These are phyloP conservation scores for Metschnikowia baotianmanensis DNA, from an alignment of 805 yeast genomes.

Conservation along the genomic window DNA sequence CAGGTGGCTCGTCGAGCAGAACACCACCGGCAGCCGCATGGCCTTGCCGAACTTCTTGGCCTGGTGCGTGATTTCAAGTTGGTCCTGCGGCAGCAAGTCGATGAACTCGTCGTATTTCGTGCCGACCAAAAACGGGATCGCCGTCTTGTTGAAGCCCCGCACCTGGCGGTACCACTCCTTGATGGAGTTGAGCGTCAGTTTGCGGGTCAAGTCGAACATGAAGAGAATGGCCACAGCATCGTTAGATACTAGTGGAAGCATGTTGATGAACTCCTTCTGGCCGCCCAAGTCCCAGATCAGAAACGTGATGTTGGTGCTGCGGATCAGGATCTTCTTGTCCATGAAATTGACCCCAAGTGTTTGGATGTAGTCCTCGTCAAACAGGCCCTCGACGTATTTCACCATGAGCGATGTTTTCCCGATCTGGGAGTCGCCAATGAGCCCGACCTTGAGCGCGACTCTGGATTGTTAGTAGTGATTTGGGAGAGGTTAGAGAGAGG, in stretches of 20 bases:
- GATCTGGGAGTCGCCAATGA: slow-evolving; percentile 92
- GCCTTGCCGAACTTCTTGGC: slow-evolving; percentile 84
- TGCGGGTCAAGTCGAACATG: slow-evolving; percentile 84
- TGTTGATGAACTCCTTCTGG: slow-evolving; percentile 88
- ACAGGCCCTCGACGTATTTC: slow-evolving; percentile 92
- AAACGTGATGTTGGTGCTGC: slow-evolving; percentile 84
- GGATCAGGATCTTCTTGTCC: slow-evolving; percentile 82
- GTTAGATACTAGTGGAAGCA: slow-evolving; percentile 88
- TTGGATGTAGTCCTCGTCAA: slow-evolving; percentile 88
- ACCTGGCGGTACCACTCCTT: slow-evolving; percentile 96
- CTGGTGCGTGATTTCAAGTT: slow-evolving; percentile 76
- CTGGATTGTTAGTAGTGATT: slow-evolving; percentile 27
- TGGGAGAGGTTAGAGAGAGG: too few species aligned
- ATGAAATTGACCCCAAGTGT: slow-evolving; percentile 94
- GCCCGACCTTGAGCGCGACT: slow-evolving; percentile 81
- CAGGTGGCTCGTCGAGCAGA: slow-evolving; percentile 89
- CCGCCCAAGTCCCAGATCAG: slow-evolving; percentile 97
- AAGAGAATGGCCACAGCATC: slow-evolving; percentile 91
- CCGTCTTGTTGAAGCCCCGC: slow-evolving; percentile 82
- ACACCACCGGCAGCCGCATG: slow-evolving; percentile 81
- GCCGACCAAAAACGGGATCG: slow-evolving; percentile 88
- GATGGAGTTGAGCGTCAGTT: slow-evolving; percentile 79
- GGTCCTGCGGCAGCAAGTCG: slow-evolving; percentile 75
- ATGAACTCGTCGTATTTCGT: slow-evolving; percentile 90
- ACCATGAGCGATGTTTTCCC: slow-evolving; percentile 97